phyloP scores from a whole-genome alignment of 495 filamentous ascomycete genomes.

The Penicillium psychrofluorescens region DNA sequence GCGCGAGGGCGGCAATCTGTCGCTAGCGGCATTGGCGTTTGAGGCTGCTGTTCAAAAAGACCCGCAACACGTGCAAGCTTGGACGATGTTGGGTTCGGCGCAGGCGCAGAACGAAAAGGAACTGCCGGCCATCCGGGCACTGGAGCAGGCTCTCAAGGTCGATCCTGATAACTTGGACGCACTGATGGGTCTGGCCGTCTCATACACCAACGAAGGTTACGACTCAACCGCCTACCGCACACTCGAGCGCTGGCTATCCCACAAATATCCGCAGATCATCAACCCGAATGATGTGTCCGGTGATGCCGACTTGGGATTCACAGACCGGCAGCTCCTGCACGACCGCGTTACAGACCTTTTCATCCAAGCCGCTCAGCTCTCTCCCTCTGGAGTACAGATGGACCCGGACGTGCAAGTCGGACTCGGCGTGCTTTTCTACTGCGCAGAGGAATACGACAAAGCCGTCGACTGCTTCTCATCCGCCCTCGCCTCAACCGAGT shows the following conservation, averaged over 20 bases:
- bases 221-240: slow-evolving; percentile 94
- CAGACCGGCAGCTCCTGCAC: slow-evolving; percentile 83
- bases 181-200: slow-evolving; percentile 91
- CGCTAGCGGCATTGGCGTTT: slow-evolving; percentile 90
- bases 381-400: slow-evolving; percentile 81
- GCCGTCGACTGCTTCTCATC: slow-evolving; percentile 97
- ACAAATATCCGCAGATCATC: slow-evolving; percentile 83
- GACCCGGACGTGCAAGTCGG: slow-evolving; percentile 98
- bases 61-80: slow-evolving; percentile 79
- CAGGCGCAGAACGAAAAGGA: slow-evolving; percentile 99
- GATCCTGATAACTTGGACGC: slow-evolving; percentile 82
- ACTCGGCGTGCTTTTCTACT: slow-evolving; percentile 95
- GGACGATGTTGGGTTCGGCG: slow-evolving; percentile 81
- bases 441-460: slow-evolving; percentile 94
- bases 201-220: slow-evolving; percentile 99
- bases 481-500: slow-evolving; percentile 75
- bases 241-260: slow-evolving; percentile 88
- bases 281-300: slow-evolving; percentile 57
- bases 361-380: slow-evolving; percentile 85
- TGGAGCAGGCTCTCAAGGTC: slow-evolving; percentile 84
- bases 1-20: slow-evolving; percentile 86
- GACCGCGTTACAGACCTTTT: slow-evolving; percentile 85
- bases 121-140: slow-evolving; percentile 90
- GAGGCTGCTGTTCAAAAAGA: slow-evolving; percentile 92
- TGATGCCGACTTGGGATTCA: slow-evolving; percentile 76